Evolutionary conservation across 495 filamentous ascomycete species (phyloP).

Genomic region (Entonaema liquescens): DNA sequence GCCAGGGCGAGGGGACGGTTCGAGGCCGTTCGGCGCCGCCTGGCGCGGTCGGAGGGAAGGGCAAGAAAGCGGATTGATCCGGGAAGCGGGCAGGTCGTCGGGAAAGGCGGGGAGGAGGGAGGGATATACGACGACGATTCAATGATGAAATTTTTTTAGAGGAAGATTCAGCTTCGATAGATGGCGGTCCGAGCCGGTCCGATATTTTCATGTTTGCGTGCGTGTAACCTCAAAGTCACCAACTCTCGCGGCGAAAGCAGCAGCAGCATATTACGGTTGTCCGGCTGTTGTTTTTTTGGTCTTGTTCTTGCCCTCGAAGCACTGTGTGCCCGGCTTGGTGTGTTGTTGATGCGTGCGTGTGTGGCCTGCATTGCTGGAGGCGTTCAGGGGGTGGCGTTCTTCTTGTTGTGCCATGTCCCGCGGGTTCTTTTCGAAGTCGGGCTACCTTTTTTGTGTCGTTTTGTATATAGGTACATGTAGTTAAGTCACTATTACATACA

Average conservation of each 20-base stretch:
- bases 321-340: slow-evolving; percentile 1
- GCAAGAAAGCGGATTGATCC: slow-evolving; percentile 50
- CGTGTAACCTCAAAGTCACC: neutral
- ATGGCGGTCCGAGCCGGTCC: neutral
- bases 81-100: neutral
- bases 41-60: slow-evolving; percentile 17
- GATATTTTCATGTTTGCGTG: slow-evolving; percentile 1
- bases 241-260: neutral
- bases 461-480: slow-evolving; percentile 1
- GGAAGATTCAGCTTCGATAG: neutral
- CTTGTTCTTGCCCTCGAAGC: neutral
- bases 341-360: neutral
- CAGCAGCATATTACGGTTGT: neutral
- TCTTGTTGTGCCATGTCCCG: neutral
- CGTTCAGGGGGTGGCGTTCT: slow-evolving; percentile 32
- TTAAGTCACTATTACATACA: neutral
- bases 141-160: neutral
- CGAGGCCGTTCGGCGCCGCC: slow-evolving; percentile 38
- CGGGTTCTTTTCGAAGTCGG: neutral
- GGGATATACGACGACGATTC: neutral
- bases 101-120: neutral
- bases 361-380: slow-evolving; percentile 43
- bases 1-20: slow-evolving; percentile 41
- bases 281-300: neutral
- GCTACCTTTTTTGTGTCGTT: neutral